Conservation (phyloP, 2,329 filamentous ascomycete genomes). For the Alternaria incomplexa region DNA sequence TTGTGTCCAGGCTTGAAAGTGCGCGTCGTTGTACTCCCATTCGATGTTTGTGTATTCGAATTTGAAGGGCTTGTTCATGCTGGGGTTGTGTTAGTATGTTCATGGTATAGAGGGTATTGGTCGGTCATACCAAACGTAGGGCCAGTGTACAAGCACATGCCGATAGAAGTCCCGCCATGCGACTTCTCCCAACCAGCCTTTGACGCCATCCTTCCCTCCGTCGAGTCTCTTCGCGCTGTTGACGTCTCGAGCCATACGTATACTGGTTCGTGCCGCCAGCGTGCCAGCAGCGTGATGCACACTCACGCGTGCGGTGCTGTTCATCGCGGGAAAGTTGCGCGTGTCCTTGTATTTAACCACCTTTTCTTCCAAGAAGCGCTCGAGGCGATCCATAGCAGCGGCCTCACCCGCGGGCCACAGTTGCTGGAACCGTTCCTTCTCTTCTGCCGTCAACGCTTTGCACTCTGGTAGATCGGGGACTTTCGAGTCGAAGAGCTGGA, state of each 20-base stretch:
- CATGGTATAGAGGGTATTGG: background rate
- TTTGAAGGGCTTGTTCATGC: constrained; percentile 81
- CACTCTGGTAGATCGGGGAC: constrained; percentile 61
- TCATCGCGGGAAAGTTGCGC: constrained; percentile 51
- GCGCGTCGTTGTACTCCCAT: constrained; percentile 66
- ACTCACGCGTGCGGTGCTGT: constrained; percentile 51
- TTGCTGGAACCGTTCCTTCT: constrained; percentile 47
- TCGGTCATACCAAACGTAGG: constrained; percentile 71
- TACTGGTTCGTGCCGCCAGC: constrained; percentile 53
- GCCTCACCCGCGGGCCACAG: constrained; percentile 56
- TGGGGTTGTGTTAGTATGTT: constrained; percentile 11
- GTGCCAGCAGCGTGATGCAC: constrained; percentile 55
- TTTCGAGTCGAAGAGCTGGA: constrained; percentile 39
- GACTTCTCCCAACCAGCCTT: constrained; percentile 59
- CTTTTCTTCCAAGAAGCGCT: constrained; percentile 56
- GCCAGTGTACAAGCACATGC: constrained; percentile 80
- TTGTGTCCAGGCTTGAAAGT: constrained; percentile 71
- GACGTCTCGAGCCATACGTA: constrained; percentile 59
- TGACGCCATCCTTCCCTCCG: constrained; percentile 50
- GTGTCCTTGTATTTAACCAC: constrained; percentile 48
- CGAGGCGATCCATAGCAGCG: constrained; percentile 50
- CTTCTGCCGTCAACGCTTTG: constrained; percentile 61
- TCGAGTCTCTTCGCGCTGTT: constrained; percentile 60
- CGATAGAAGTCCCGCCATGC: constrained; percentile 60
- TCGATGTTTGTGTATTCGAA: constrained; percentile 81